Percentiles rank a stretch among this genome's conserved stretches.
Evolutionary conservation across 768 basidiomycete genomes (phyloP).

Genomic region (Xerocomellus intermedius): DNA sequence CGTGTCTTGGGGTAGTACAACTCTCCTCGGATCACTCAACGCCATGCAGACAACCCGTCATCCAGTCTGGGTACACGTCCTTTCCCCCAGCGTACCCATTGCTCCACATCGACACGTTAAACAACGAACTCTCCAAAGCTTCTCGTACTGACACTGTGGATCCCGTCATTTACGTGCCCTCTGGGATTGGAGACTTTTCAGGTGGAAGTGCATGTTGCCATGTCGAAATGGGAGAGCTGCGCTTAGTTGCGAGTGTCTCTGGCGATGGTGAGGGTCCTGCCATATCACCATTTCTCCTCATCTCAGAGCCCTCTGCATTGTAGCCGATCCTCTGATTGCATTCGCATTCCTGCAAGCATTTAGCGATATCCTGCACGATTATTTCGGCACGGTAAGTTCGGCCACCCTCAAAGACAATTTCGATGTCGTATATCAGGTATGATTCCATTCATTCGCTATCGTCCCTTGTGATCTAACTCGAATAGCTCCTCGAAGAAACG

Average conservation of each 20-base stretch:
- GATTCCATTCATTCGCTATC: constrained; percentile 10
- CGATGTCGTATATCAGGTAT: constrained; percentile 90
- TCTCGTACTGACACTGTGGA: constrained; percentile 57
- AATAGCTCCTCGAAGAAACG: constrained; percentile 90
- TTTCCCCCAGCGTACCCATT: constrained; percentile 76
- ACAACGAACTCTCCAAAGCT: constrained; percentile 64
- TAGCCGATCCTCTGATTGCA: constrained; percentile 87
- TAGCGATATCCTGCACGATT: constrained; percentile 78
- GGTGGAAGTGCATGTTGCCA: constrained; percentile 77
- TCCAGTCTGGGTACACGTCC: constrained; percentile 87
- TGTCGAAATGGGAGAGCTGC: constrained; percentile 70
- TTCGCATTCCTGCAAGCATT: constrained; percentile 89
- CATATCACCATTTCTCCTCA: neutral
- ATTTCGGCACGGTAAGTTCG: constrained; percentile 83
- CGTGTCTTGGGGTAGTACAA: constrained; percentile 26
- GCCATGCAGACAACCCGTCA: constrained; percentile 64
- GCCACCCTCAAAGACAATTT: constrained; percentile 86
- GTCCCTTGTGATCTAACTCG: neutral
- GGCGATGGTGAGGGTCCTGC: constrained; percentile 61
- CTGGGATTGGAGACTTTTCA: constrained; percentile 42
- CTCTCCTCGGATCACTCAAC: constrained; percentile 2
- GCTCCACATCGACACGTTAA: constrained; percentile 83
- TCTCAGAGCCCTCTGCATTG: neutral
- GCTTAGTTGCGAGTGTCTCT: constrained; percentile 77
- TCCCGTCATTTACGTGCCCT: constrained; percentile 67